phyloP scores from a whole-genome alignment of 805 yeast species.

The Ogataea minuta region DNA sequence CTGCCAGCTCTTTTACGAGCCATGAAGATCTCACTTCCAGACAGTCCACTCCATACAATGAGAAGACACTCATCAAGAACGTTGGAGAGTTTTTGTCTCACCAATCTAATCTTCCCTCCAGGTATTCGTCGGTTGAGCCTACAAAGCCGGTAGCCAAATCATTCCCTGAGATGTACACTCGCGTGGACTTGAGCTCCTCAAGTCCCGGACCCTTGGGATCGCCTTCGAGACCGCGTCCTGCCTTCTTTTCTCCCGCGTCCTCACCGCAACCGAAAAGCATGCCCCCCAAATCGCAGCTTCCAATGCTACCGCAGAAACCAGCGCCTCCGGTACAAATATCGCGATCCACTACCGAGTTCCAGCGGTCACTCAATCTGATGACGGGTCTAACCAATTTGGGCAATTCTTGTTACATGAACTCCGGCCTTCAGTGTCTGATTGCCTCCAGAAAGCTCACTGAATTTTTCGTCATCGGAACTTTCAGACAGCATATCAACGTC shows the following conservation, averaged over 20 bases:
- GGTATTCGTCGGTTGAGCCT: slow-evolving; percentile 12
- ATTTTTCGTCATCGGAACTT: slow-evolving; percentile 61
- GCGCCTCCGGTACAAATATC: slow-evolving; percentile 10
- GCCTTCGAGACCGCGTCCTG: slow-evolving; percentile 24
- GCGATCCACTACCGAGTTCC: slow-evolving; percentile 14
- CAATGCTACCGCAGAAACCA: slow-evolving; percentile 7
- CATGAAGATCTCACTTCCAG: slow-evolving; percentile 16
- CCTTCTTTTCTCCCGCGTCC: slow-evolving; percentile 16
- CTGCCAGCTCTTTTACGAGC: slow-evolving; percentile 11
- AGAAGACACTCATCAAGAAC: slow-evolving; percentile 20
- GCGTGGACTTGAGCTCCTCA: slow-evolving; percentile 1
- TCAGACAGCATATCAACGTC: slow-evolving; percentile 65
- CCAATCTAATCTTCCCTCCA: slow-evolving; percentile 15
- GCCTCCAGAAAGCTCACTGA: slow-evolving; percentile 66
- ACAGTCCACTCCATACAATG: slow-evolving; percentile 16
- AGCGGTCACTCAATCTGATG: slow-evolving; percentile 39
- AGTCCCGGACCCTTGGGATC: slow-evolving; percentile 9
- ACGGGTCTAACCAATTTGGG: slow-evolving; percentile 82
- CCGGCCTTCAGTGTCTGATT: slow-evolving; percentile 79
- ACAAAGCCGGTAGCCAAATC: slow-evolving; percentile 5
- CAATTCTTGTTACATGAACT: slow-evolving; percentile 91
- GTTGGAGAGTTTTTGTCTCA: slow-evolving; percentile 23
- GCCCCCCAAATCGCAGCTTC: slow-evolving; percentile 13
- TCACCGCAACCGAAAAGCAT: slow-evolving; percentile 14
- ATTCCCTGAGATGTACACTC: slow-evolving; percentile 4